Conservation (phyloP, 2,329 filamentous ascomycete genomes). For the Pestalotiopsis sp. region DNA sequence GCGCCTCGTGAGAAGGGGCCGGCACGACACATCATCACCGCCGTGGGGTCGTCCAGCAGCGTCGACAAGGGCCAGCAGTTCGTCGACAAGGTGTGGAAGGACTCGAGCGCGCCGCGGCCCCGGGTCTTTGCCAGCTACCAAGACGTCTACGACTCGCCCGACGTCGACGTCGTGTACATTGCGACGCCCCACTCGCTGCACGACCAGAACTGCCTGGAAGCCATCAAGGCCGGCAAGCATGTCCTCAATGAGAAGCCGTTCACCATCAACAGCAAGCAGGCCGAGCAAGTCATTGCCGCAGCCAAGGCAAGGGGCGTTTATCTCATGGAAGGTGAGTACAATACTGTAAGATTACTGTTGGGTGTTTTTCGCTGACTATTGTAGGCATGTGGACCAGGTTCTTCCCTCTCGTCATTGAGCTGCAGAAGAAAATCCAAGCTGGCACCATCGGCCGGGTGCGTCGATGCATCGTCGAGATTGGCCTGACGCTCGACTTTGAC, state of each 20-base stretch:
- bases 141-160: not conserved
- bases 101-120: not conserved
- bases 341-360: no score
- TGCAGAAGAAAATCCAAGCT: not conserved
- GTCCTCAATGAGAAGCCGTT: not conserved
- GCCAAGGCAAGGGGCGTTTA: not conserved
- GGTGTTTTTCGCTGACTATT: not conserved
- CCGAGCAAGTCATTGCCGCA: not conserved
- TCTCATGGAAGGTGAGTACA: not conserved
- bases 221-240: not conserved
- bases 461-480: not conserved
- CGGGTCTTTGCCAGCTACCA: not conserved
- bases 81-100: not conserved
- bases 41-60: not conserved
- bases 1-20: not conserved
- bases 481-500: not conserved
- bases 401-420: not conserved
- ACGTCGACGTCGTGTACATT: not conserved
- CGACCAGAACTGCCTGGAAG: not conserved
- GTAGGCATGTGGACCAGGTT: constrained; percentile 1
- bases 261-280: not conserved
- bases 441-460: not conserved
- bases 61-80: not conserved
- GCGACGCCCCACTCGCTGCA: not conserved
- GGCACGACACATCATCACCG: not conserved